Evolutionary conservation across 306 rosid species (phyloP), one percentile per base, ranked within the genome.

Genomic region (Geum urbanum): DNA sequence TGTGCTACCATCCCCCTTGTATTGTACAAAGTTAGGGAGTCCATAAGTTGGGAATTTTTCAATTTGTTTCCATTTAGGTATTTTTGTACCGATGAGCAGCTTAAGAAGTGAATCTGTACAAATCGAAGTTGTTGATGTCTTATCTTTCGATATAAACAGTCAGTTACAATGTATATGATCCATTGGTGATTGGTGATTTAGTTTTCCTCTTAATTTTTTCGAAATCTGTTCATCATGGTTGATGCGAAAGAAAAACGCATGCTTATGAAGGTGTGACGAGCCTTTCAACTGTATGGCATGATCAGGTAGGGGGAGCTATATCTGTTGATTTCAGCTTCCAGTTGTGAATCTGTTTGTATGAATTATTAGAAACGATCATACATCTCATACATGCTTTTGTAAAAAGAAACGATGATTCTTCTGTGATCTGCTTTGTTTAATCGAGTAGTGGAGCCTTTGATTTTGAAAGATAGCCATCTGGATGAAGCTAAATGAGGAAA

Each of bases 101-200:
- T 79, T 79, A 48, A 65, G 68, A 51, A 69, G 41, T 51, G 24
- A 80, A 80, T 72, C 19, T 90, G 94, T 86, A 81, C 75, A 86
- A 79, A 73, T 74, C 54, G 62, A 74, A 76, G 84, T 73, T 76
- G 72, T 49, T 72, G 80, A 72, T 74, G 82, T 73, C 37, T 32
- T 32, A 32, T 32, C 37, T 2, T 32, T 32, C 66, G 1, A 20
- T 41, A 19, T 8, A 8, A 48, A 65, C 37, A 4, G 69, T 66
- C 65, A 1, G 48, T 58, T 43, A 8, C 65, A 51, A 18, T 71
- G 70, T 72, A 40, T 13, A 66, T 78, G 57, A 16, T 47, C 43
- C 40, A 22, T 56, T 5, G 11, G 2, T 56, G 20, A 22, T 56
- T 5, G 11, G 2, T 56, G 20, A 32, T 51, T 67, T 4, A 2